Evolutionary conservation across 306 rosid species (phyloP).

Genomic region (Myrica gale): DNA sequence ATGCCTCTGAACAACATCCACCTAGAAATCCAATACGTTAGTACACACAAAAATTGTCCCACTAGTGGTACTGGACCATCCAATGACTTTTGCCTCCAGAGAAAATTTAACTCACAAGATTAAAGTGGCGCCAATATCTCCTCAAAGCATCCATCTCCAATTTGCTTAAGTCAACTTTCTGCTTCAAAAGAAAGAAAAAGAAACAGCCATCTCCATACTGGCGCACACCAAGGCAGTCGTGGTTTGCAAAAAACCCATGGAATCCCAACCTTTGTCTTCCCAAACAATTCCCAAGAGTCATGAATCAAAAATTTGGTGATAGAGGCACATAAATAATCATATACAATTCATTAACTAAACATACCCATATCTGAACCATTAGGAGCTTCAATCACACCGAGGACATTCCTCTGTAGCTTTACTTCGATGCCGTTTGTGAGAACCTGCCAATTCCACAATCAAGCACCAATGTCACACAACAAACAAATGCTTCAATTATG

Average conservation of each 20-base stretch:
- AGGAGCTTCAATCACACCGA: constrained; percentile 94
- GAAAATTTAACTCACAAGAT: constrained; percentile 58
- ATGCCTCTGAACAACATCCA: no score
- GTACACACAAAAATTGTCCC: no score
- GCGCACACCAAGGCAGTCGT: constrained; percentile 6
- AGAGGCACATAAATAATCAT: not conserved
- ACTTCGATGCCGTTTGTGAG: constrained; percentile 97
- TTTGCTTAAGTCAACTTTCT: constrained; percentile 91
- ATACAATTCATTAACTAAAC: constrained; percentile 24
- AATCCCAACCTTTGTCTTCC: not conserved
- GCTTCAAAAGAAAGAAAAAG: not conserved
- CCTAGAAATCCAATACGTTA: no score
- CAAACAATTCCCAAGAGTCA: not conserved
- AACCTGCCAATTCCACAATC: constrained; percentile 49
- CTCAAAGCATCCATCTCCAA: constrained; percentile 94
- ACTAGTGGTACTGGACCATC: no score
- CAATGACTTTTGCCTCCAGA: no score
- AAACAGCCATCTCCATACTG: not conserved
- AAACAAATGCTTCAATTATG: no score
- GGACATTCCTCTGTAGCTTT: constrained; percentile 95
- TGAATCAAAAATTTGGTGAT: not conserved
- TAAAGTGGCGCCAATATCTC: constrained; percentile 98
- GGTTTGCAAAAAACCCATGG: constrained; percentile 5
- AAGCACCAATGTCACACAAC: constrained; percentile 15
- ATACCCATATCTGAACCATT: constrained; percentile 89